Evolutionary conservation across 1,139 yeast genomes (phyloP).

Genomic region (Suhomyces terraborum): DNA sequence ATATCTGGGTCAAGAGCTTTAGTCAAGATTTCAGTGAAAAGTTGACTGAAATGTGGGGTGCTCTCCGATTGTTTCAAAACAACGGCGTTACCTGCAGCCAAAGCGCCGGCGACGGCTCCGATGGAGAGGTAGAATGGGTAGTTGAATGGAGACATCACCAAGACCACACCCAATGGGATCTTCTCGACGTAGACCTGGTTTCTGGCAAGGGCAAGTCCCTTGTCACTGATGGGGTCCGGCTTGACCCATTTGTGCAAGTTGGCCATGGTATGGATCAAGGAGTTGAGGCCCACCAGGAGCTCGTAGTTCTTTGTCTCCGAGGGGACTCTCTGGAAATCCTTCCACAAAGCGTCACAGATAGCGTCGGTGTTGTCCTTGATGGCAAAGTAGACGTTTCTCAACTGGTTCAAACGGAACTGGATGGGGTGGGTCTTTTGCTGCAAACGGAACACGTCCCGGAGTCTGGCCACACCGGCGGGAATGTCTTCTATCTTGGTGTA

Average conservation of each 20-base stretch:
- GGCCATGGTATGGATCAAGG: slow-evolving; percentile 60
- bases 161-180: slow-evolving; percentile 74
- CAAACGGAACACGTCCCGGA: slow-evolving; percentile 47
- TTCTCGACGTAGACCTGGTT: slow-evolving; percentile 57
- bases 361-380: slow-evolving; percentile 59
- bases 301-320: slow-evolving; percentile 67
- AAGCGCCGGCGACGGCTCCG: slow-evolving; percentile 73
- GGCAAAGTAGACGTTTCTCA: slow-evolving; percentile 69
- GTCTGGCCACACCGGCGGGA: slow-evolving; percentile 44
- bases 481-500: slow-evolving; percentile 57
- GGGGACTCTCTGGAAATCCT: slow-evolving; percentile 67
- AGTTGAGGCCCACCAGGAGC: slow-evolving; percentile 51
- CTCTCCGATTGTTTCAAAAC: slow-evolving; percentile 79
- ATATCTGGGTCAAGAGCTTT: slow-evolving; percentile 57
- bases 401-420: slow-evolving; percentile 59
- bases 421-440: slow-evolving; percentile 55
- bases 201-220: slow-evolving; percentile 49
- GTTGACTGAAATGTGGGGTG: slow-evolving; percentile 62
- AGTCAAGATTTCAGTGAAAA: slow-evolving; percentile 57
- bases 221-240: slow-evolving; percentile 48
- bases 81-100: slow-evolving; percentile 86
- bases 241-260: slow-evolving; percentile 63
- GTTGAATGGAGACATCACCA: slow-evolving; percentile 83
- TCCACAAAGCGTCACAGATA: slow-evolving; percentile 57
- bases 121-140: slow-evolving; percentile 73